A percentile compares a stretch with the other conserved stretches of the same genome.
Evolutionary conservation across 2,329 filamentous ascomycete genomes (phyloP).

Genomic region (Capronia americana): DNA sequence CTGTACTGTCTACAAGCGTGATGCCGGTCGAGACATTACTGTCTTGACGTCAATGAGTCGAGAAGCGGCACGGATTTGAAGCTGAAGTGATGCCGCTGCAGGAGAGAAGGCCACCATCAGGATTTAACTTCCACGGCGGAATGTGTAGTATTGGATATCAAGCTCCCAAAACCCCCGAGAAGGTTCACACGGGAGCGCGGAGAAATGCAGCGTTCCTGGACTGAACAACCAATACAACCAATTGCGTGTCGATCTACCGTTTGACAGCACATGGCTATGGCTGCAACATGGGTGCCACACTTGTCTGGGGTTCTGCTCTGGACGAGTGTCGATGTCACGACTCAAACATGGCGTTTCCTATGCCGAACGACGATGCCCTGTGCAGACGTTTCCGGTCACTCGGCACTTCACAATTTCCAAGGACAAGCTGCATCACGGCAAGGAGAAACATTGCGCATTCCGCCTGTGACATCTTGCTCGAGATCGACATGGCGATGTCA

Average conservation of each 20-base stretch:
- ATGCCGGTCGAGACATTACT: background rate
- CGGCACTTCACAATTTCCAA: background rate
- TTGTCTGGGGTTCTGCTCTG: background rate
- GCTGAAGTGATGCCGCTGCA: background rate
- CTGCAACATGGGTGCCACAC: background rate
- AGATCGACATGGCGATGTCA: background rate
- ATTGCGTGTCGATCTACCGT: background rate
- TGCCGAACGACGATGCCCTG: background rate
- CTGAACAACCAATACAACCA: background rate
- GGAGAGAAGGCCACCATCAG: background rate
- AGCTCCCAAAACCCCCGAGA: background rate
- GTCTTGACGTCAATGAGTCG: background rate
- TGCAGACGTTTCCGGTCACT: background rate
- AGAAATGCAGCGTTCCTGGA: background rate
- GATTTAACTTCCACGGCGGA: background rate
- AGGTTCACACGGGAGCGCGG: background rate
- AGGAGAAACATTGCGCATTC: background rate
- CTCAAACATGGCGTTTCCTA: background rate
- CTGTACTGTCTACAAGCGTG: background rate
- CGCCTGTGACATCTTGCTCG: background rate
- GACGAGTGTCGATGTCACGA: background rate
- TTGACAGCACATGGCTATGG: slow-evolving; percentile 9
- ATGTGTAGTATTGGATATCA: background rate
- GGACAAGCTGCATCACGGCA: background rate
- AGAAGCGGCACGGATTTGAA: background rate